Conservation (phyloP, 345 rosid genomes). For the Populus alba region DNA sequence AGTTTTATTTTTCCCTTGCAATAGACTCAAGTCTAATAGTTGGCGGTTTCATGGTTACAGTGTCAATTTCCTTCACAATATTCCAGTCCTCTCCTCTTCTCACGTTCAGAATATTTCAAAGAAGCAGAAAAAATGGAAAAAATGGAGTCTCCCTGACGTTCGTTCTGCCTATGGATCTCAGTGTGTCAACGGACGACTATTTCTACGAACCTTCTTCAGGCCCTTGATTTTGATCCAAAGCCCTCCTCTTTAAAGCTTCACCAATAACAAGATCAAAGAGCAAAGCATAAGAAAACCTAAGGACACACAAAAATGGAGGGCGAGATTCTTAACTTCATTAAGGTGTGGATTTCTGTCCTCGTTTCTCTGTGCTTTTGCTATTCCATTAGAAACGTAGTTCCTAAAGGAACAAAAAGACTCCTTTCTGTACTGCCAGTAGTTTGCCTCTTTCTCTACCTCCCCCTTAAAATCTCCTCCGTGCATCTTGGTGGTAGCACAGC, state of each 20-base stretch:
- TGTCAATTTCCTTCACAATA: too few species aligned
- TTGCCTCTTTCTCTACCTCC: slow-evolving; percentile 19
- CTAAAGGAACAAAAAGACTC: slow-evolving; percentile 8
- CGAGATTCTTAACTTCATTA: slow-evolving; percentile 14
- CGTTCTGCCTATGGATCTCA: too few species aligned
- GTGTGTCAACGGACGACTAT: too few species aligned
- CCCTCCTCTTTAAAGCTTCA: neutral
- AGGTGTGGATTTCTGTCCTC: slow-evolving; percentile 11
- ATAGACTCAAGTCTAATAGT: too few species aligned
- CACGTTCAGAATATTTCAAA: too few species aligned
- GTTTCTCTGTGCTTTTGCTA: slow-evolving; percentile 16
- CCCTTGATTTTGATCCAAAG: neutral
- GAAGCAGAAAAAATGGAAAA: too few species aligned
- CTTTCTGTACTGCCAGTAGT: slow-evolving; percentile 15
- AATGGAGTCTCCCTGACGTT: too few species aligned
- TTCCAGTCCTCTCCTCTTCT: too few species aligned
- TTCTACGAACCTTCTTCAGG: neutral
- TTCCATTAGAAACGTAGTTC: neutral
- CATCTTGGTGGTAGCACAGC: slow-evolving; percentile 20
- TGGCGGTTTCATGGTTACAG: too few species aligned
- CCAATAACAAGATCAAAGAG: neutral
- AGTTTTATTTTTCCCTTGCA: too few species aligned
- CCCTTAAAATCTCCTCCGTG: slow-evolving; percentile 10
- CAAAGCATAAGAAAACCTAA: neutral
- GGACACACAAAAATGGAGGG: neutral